These are phyloP conservation scores for Papilionanthe hybrid DNA, from an alignment of 116 monocot genomes.

Conservation along the genomic window DNA sequence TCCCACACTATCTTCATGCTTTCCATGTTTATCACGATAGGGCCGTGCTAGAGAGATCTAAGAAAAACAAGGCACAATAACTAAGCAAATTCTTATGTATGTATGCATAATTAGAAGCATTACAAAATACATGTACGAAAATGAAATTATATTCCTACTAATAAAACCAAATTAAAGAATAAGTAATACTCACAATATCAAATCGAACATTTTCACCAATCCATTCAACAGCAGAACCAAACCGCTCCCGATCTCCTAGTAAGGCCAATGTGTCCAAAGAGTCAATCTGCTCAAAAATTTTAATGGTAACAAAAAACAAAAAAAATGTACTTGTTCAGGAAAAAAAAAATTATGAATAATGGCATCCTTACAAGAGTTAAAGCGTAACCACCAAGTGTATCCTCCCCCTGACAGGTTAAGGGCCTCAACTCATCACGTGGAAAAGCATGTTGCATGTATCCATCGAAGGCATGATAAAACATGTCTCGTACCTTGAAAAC, in stretches of 20 bases:
- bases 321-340: neutral
- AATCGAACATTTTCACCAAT: constrained; percentile 74
- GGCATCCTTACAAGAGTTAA: constrained; percentile 69
- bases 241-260: constrained; percentile 78
- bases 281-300: constrained; percentile 63
- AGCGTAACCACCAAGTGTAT: constrained; percentile 96
- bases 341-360: neutral
- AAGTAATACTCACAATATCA: constrained; percentile 71
- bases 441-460: constrained; percentile 94
- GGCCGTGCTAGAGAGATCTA: neutral
- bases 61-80: neutral
- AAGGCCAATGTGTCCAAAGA: constrained; percentile 96
- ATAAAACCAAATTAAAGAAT: constrained; percentile 2
- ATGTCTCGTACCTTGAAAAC: constrained; percentile 69
- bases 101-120: neutral
- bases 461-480: constrained; percentile 99
- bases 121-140: neutral
- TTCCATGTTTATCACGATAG: neutral
- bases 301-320: constrained; percentile 9
- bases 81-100: neutral
- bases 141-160: neutral
- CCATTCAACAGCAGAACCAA: constrained; percentile 85
- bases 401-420: constrained; percentile 84
- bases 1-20: neutral
- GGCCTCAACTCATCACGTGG: constrained; percentile 95